Percentiles rank a stretch among this genome's conserved stretches.
phyloP scores from a whole-genome alignment of 2,329 filamentous ascomycete species.

The Fusarium sp. region DNA sequence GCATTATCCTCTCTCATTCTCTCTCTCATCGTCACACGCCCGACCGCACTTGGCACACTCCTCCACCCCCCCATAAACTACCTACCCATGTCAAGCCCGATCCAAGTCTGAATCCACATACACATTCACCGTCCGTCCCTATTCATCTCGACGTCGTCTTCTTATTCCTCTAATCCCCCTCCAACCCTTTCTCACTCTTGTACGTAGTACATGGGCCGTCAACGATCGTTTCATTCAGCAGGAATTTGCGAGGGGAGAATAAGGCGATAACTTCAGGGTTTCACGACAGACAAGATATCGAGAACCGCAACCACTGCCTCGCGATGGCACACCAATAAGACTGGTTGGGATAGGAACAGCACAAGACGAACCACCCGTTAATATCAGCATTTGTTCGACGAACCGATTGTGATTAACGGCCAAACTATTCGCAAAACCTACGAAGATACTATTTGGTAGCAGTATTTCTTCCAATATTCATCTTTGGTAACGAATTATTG shows the following conservation, averaged over 20 bases:
- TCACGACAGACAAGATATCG: constrained; percentile 12
- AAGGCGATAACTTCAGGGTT: constrained; percentile 1
- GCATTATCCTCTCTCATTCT: neutral
- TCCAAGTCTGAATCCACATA: constrained; percentile 39
- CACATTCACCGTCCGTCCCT: constrained; percentile 37
- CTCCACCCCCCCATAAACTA: constrained; percentile 3
- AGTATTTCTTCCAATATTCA: neutral
- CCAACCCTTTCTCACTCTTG: constrained; percentile 17
- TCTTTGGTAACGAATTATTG: constrained; percentile 4
- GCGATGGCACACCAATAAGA: constrained; percentile 32
- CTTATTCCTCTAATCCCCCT: constrained; percentile 37
- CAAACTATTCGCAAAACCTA: neutral
- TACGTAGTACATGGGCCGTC: constrained; percentile 16
- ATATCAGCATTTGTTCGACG: constrained; percentile 14
- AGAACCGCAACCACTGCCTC: constrained; percentile 5
- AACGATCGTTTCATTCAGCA: constrained; percentile 10
- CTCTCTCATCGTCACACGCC: constrained; percentile 3
- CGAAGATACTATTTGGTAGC: constrained; percentile 6
- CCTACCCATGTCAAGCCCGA: constrained; percentile 39
- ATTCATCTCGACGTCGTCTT: constrained; percentile 41
- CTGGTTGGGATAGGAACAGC: constrained; percentile 9
- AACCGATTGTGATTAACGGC: constrained; percentile 15
- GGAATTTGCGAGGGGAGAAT: constrained; percentile 17
- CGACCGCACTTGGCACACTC: constrained; percentile 14
- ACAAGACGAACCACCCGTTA: constrained; percentile 22